Base-by-base conservation (phyloP, 176 grass and related monocot species). In the Triticum turgidum region DNA sequence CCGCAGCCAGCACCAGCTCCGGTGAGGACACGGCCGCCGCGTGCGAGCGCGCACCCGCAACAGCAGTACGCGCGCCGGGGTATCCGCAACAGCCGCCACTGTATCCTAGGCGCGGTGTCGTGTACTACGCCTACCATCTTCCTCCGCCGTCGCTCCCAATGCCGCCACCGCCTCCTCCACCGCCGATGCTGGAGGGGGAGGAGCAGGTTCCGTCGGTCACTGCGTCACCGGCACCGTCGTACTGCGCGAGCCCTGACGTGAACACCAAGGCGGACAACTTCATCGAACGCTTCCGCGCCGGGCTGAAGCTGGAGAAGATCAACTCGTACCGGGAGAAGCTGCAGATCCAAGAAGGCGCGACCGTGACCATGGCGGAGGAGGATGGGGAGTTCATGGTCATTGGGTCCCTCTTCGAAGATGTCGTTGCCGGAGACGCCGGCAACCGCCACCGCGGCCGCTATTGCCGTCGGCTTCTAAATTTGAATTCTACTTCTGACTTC, bases 201-300 rank as follows among this genome's bases (percentile, higher is more conserved):
- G 80, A 73, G 4, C 80, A 76, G 3, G 29, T 18, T 17, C 84
- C 80, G 7, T 84, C 89, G 0, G 68, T 84, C 30, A 11, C 76
- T 38, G 76, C 82, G 15, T 82, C 83, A 3, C 85, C 88, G 78
- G 78, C 73, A 65, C 77, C 91, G 35, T 82, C 84, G 15, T 92
- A 86, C 86, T 96, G 96, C 79, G 69, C 90, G 76, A 98, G 96
- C 85, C 96, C 96, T 3, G 96, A 96, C 83, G 96, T 98, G n/a
- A 94, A 98, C 87, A 83, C 89, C 7, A 98, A 98, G 86, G 93
- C 96, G 18, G 93, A 92, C 87, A 69, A 41, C 37, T 72, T 72
- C 69, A 72, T 72, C 69, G 37, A 72, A 24, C 37, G 69, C 21
- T 72, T 72, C 87, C 87, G 85, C 10, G 87, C 76, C 0, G 92